Evolutionary conservation across 2,329 filamentous ascomycete genomes (phyloP).

Genomic region (Sclerotinia borealis): DNA sequence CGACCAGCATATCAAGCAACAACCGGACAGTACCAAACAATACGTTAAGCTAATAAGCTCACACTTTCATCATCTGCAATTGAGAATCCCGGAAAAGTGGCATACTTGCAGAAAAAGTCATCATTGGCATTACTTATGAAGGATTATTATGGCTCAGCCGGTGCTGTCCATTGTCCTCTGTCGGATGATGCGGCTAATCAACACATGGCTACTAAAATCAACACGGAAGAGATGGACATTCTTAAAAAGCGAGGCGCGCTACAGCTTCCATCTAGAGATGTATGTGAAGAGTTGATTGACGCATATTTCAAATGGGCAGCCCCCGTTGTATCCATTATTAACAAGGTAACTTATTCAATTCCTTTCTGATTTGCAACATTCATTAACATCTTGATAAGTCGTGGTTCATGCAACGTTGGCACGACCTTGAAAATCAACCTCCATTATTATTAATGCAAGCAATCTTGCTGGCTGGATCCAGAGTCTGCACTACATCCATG

Average conservation of each 20-base stretch:
- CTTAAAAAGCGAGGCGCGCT: constrained; percentile 90
- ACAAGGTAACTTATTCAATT: too few relatives aligned
- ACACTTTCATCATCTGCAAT: constrained; percentile 90
- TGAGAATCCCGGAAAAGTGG: constrained; percentile 89
- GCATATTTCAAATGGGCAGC: constrained; percentile 96
- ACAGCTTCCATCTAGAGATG: constrained; percentile 73
- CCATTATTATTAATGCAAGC: constrained; percentile 89
- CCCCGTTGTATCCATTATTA: constrained; percentile 90
- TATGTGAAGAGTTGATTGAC: constrained; percentile 92
- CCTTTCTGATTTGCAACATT: too few relatives aligned
- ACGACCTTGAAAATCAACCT: constrained; percentile 85
- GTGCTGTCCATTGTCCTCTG: constrained; percentile 97
- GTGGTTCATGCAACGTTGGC: constrained; percentile 90
- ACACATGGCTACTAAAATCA: constrained; percentile 80
- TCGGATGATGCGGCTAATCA: constrained; percentile 85
- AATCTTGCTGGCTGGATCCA: constrained; percentile 86
- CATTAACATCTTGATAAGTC: too few relatives aligned
- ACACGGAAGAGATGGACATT: constrained; percentile 94
- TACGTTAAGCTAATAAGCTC: constrained; percentile 94
- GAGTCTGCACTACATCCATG: constrained; percentile 88
- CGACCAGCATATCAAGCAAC: constrained; percentile 63
- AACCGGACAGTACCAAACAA: constrained; percentile 67
- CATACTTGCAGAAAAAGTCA: constrained; percentile 91
- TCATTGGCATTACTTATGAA: constrained; percentile 94
- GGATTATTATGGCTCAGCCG: constrained; percentile 80